These are phyloP conservation scores for Lodderomyces metapsilosis DNA, from an alignment of 1,139 yeast species.

Conservation along the genomic window DNA sequence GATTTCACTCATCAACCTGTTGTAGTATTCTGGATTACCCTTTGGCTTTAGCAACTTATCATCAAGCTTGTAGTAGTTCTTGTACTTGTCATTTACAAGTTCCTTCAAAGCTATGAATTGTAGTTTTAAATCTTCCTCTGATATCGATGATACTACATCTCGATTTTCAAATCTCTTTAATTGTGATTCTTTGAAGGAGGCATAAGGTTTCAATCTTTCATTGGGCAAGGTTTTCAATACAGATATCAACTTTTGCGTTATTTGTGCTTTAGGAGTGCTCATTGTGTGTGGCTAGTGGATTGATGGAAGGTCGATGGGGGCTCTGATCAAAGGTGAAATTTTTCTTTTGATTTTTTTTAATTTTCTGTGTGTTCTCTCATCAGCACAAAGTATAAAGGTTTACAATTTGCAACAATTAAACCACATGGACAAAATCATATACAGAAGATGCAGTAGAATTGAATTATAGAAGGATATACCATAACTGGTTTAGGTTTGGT, in stretches of 20 bases:
- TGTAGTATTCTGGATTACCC: conserved; percentile 81
- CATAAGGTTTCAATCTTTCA: conserved; percentile 63
- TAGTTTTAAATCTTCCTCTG: conserved; percentile 53
- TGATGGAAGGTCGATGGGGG: too few relatives aligned
- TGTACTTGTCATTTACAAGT: conserved; percentile 60
- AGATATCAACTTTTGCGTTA: conserved; percentile 36
- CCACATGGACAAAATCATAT: too few relatives aligned
- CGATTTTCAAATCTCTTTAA: conserved; percentile 45
- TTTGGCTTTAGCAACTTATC: conserved; percentile 71
- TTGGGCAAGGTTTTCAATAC: conserved; percentile 53
- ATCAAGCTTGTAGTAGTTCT: conserved; percentile 59
- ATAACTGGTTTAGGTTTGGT: too few relatives aligned
- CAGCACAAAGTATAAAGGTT: too few relatives aligned
- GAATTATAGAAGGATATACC: too few relatives aligned
- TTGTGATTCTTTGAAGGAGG: conserved; percentile 67
- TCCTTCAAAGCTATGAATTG: conserved; percentile 61
- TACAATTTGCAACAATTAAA: too few relatives aligned
- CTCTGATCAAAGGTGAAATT: too few relatives aligned
- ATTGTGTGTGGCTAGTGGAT: too few relatives aligned
- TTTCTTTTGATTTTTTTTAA: too few relatives aligned
- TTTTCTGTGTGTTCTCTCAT: too few relatives aligned
- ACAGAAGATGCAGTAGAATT: too few relatives aligned
- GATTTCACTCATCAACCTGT: conserved; percentile 66
- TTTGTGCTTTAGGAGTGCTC: conserved; percentile 18
- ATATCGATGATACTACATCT: conserved; percentile 20